These are phyloP conservation scores for Clavispora santaluciae DNA, from an alignment of 805 yeast genomes.

Conservation along the genomic window DNA sequence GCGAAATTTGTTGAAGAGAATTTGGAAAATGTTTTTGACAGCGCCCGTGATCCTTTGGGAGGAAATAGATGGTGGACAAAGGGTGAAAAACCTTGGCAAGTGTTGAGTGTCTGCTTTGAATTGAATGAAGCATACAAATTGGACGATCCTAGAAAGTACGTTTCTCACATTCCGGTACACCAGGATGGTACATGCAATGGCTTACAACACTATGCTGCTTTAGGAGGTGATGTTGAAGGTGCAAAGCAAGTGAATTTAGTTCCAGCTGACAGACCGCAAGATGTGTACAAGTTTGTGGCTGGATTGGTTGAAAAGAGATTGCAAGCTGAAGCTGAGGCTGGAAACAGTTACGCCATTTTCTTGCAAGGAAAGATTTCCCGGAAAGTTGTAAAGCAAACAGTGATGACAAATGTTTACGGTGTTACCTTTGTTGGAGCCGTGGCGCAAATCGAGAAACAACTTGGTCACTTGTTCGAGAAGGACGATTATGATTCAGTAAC, in stretches of 20 bases:
- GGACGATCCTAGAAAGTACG: slow-evolving; percentile 58
- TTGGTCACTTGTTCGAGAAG: slow-evolving; percentile 53
- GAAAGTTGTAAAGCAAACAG: slow-evolving; percentile 93
- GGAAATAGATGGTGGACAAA: slow-evolving; percentile 61
- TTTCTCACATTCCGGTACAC: slow-evolving; percentile 74
- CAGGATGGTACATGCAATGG: slow-evolving; percentile 90
- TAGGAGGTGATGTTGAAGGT: slow-evolving; percentile 82
- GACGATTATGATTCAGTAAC: slow-evolving; percentile 26
- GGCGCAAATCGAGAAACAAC: slow-evolving; percentile 77
- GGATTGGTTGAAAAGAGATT: slow-evolving; percentile 53
- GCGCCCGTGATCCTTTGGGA: slow-evolving; percentile 59
- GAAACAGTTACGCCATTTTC: slow-evolving; percentile 49
- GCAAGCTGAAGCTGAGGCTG: slow-evolving; percentile 48
- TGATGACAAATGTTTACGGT: slow-evolving; percentile 97
- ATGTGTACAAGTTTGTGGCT: slow-evolving; percentile 71
- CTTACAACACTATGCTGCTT: slow-evolving; percentile 79
- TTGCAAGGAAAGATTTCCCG: slow-evolving; percentile 65
- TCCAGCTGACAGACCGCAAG: slow-evolving; percentile 70
- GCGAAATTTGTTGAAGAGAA: slow-evolving; percentile 54
- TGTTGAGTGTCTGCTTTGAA: slow-evolving; percentile 66
- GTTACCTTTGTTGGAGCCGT: slow-evolving; percentile 93
- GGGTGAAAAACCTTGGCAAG: slow-evolving; percentile 86
- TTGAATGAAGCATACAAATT: slow-evolving; percentile 54
- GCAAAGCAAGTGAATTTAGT: slow-evolving; percentile 73
- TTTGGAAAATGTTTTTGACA: slow-evolving; percentile 47